Base-by-base conservation (phyloP, 1,284 basidiomycete species). In the Lentinula novae-zelandiae region DNA sequence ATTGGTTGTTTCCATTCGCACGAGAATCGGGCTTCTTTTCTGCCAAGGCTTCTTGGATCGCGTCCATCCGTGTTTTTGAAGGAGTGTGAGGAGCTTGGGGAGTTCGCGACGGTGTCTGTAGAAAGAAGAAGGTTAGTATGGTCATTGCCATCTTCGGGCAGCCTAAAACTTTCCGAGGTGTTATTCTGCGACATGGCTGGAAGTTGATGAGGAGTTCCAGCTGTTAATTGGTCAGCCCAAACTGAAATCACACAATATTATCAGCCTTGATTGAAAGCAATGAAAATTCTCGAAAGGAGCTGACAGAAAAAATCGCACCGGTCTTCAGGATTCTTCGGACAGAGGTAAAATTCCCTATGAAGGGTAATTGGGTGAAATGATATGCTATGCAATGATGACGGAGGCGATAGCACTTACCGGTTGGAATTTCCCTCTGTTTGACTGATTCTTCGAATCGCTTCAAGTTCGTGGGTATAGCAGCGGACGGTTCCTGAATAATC, bases 261-360 rank as follows among this genome's bases (percentile, higher is more conserved):
- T 58, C 44, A 58, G 20, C 22, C 15, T 46, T 31, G n/a, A 40
- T 40, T 39, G 8, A 15, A 27, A 44, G 27, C 10, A 17, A 27
- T 31, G 0, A 42, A 7, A 22, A 54, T 5, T 22, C 9, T 20
- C 44, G 22, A 39, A 33, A 13, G 15, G 33, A 53, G 15, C 20
- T 49, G 58, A 80, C 79, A 67, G 22, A 70, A 80, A 59, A 76
- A 78, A 0, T 56, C 51, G 56, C 79, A 80, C 6, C 53, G 60
- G 1, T 71, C 67, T 22, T 54, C 60, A 38, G 17, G 36, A 20
- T 50, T 15, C 17, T 60, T 64, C 12, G 60, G 44, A 60, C 72
- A 75, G 33, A 64, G 67, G 55, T 74, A 78, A 55, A 76, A 80
- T 1, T 66, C 66, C 15, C 78, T 78, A 52, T 38, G 33, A 39